These are phyloP conservation scores for Tylopilus sp. DNA, from an alignment of 768 basidiomycete species.

Conservation along the genomic window DNA sequence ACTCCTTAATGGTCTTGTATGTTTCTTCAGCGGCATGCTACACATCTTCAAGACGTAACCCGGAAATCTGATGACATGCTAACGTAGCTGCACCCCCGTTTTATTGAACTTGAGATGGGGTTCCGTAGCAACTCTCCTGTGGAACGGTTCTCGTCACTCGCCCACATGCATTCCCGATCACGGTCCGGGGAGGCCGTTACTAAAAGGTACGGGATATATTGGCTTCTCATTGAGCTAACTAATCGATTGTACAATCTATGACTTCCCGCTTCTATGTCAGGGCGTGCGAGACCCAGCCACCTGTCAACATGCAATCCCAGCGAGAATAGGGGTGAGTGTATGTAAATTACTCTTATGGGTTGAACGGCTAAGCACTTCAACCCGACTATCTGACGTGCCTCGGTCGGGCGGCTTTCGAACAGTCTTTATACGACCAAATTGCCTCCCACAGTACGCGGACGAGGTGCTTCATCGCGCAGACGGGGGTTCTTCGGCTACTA, in stretches of 20 bases:
- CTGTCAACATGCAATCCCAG: neutral
- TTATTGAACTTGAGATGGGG: no score
- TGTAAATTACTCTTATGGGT: slow-evolving; percentile 1
- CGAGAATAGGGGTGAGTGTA: neutral
- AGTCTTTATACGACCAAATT: neutral
- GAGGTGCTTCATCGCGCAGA: neutral
- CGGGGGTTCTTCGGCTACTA: neutral
- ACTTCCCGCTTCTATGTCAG: neutral
- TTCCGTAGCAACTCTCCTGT: no score
- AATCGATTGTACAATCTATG: neutral
- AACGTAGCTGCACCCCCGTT: no score
- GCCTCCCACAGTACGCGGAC: neutral
- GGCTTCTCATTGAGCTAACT: neutral
- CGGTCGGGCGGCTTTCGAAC: neutral
- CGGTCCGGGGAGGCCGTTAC: no score
- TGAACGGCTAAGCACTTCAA: neutral
- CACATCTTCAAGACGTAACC: no score
- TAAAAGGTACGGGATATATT: no score
- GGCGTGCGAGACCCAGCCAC: neutral
- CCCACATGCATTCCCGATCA: no score
- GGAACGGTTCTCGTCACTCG: neutral
- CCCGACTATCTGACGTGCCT: neutral
- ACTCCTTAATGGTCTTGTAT: no score
- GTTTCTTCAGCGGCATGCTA: no score
- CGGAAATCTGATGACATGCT: no score